Evolutionary conservation across 2,329 filamentous ascomycete species (phyloP), one percentile per base, ranked within the genome.

Genomic region (Trichoderma sp.): DNA sequence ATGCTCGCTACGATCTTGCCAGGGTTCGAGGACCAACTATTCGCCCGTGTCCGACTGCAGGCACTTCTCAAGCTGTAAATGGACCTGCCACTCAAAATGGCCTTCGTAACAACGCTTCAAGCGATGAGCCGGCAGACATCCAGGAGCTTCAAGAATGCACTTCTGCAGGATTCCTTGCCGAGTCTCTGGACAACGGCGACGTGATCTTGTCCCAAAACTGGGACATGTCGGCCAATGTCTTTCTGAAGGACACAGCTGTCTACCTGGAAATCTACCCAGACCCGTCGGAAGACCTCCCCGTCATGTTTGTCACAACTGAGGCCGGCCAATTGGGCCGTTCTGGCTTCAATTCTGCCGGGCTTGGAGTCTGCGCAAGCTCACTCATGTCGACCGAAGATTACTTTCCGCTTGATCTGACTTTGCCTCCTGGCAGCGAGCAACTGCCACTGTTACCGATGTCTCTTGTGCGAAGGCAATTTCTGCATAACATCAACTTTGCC

Each of bases 371-470:
- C 18, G 67, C 69, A 8, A 59, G 59, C 61, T 70, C 67, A 7
- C 69, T 69, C 52, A 70, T 69, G 58, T 70, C 69, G 16, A 70
- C 67, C 5, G 69, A 68, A 52, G 69, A 70, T 55, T 70, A 69
- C 18, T 66, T 60, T 28, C 69, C 69, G n/a, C 37, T 43, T 43
- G 37, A 43, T 43, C 16, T 43, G 37, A 43, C 37, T 43, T 43
- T 43, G 37, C 37, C 59, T 39, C 30, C 66, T 14, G 32, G 32
- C 24, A 49, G 24, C 13, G 28, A 56, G 11, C 66, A 68, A 28
- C n/a, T 30, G 21, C 66, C 67, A 24, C 37, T 66, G 1, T 8
- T 69, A 7, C 69, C 69, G 26, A 69, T 70, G 39, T 66, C 69
- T 4, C 21, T 70, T 16, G 30, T 70, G 3, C 52, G 69, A 11